These are phyloP conservation scores for Friedmanniomyces endolithicus DNA, from an alignment of 495 filamentous ascomycete genomes.

Conservation along the genomic window DNA sequence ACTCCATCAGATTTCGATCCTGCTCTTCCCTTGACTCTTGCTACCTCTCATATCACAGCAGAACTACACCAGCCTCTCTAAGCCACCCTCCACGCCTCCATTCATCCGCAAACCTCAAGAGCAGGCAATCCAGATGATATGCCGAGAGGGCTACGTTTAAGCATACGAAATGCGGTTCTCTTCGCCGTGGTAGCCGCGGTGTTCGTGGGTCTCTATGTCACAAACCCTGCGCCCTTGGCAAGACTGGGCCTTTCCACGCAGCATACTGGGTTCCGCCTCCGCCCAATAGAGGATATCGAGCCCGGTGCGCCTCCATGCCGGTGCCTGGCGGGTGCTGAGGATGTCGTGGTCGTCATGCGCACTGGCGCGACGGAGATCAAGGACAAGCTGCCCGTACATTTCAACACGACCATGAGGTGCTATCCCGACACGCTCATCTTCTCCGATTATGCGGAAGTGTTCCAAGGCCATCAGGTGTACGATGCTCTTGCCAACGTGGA, in stretches of 20 bases:
- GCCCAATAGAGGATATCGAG: not conserved
- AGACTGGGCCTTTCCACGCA: not conserved
- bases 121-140: not conserved
- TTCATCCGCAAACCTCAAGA: not conserved
- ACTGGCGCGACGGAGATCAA: constrained; percentile 26
- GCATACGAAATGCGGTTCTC: not conserved
- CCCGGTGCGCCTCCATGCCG: constrained; percentile 7
- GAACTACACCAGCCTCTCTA: not conserved
- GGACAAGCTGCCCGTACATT: constrained; percentile 31
- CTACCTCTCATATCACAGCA: no score
- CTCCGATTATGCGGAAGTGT: constrained; percentile 41
- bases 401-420: constrained; percentile 40
- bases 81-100: not conserved
- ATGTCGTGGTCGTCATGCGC: constrained; percentile 25
- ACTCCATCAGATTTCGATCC: no score
- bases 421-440: constrained; percentile 44
- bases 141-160: not conserved
- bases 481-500: constrained; percentile 40
- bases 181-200: not conserved
- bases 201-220: not conserved
- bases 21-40: no score
- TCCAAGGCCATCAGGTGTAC: constrained; percentile 37
- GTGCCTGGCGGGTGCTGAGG: constrained; percentile 14
- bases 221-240: not conserved
- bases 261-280: not conserved